These are phyloP conservation scores for Erythrophleum fordii DNA, from an alignment of 306 rosid species.

Conservation along the genomic window DNA sequence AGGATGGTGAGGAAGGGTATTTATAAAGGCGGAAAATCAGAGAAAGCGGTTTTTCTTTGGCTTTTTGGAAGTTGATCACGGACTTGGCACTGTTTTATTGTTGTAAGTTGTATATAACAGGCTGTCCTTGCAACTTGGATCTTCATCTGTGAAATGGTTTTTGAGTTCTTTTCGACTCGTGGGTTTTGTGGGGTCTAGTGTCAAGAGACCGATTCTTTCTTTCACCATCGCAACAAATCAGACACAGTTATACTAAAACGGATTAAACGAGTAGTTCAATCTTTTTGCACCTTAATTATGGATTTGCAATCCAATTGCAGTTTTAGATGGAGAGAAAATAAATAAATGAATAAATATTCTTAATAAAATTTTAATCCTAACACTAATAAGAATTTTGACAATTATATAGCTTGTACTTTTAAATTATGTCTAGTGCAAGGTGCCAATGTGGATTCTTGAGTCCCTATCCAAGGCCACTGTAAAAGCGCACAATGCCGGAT, in stretches of 20 bases:
- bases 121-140: conserved; percentile 9
- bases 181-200: neutral
- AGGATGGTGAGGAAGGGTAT: conserved; percentile 24
- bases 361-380: too few species aligned
- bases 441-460: conserved; percentile 20
- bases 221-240: neutral
- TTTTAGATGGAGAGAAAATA: too few species aligned
- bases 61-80: conserved; percentile 36
- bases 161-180: neutral
- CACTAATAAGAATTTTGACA: too few species aligned
- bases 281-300: too few species aligned
- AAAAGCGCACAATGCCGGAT: conserved; percentile 37
- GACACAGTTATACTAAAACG: too few species aligned
- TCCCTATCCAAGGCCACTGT: conserved; percentile 34
- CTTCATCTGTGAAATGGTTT: neutral
- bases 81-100: conserved; percentile 32
- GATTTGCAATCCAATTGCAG: too few species aligned
- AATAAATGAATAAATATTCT: too few species aligned
- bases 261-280: too few species aligned
- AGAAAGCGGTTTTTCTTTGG: neutral
- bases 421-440: too few species aligned
- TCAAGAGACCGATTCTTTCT: neutral
- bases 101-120: neutral
- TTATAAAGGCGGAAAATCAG: conserved; percentile 45
- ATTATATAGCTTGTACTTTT: too few species aligned